These are phyloP conservation scores for Blepharisma japonicum DNA, from an alignment of 73 alveolate species.

Conservation along the genomic window DNA sequence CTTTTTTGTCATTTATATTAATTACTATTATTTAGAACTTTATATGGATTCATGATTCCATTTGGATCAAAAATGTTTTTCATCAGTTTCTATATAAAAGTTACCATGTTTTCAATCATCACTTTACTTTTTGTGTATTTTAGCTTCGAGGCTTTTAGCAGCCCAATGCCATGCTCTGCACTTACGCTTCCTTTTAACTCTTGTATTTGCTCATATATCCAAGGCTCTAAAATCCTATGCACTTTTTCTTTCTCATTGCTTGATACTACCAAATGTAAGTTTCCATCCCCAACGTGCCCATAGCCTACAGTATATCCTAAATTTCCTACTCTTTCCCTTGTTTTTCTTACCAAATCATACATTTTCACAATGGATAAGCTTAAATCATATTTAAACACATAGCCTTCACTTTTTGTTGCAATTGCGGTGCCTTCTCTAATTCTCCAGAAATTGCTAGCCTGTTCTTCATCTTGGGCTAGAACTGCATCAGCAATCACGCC, in stretches of 20 bases:
- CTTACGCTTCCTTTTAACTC: conserved; percentile 9
- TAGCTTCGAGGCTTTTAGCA: conserved; percentile 16
- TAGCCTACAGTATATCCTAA: conserved; percentile 27
- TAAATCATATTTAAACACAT: conserved; percentile 41
- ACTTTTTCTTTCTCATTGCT: conserved; percentile 13
- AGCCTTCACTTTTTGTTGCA: background rate
- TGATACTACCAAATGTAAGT: conserved; percentile 15
- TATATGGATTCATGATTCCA: conserved; percentile 30
- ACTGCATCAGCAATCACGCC: conserved; percentile 49
- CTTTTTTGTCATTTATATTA: too few species aligned
- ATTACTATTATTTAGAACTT: background rate
- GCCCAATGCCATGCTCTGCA: conserved; percentile 35
- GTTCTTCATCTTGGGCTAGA: conserved; percentile 45
- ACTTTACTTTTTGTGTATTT: conserved; percentile 56
- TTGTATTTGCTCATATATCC: conserved; percentile 10
- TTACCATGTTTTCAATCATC: conserved; percentile 48
- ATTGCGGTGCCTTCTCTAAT: conserved; percentile 42
- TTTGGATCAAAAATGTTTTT: conserved; percentile 20
- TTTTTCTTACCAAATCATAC: conserved; percentile 42
- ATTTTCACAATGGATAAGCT: conserved; percentile 34
- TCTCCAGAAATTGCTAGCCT: conserved; percentile 48
- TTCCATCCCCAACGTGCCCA: conserved; percentile 36
- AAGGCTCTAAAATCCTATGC: background rate
- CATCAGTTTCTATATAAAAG: conserved; percentile 38
- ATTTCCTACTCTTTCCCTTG: background rate